Evolutionary conservation across 306 rosid genomes (phyloP).

Genomic region (Erythrophleum fordii): DNA sequence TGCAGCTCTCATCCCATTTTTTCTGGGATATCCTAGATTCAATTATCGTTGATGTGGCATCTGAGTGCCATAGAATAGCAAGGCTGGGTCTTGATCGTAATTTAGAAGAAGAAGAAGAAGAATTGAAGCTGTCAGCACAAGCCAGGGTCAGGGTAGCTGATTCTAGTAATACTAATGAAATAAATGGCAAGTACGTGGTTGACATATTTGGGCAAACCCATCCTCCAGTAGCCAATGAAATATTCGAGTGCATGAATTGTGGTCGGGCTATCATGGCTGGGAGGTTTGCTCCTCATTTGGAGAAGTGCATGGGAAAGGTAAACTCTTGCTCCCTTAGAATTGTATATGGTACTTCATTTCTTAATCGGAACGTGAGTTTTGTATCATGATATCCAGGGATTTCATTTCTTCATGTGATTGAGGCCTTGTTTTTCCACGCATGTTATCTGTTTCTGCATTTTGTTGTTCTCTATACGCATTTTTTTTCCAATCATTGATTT

Average conservation of each 20-base stretch:
- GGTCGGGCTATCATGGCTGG: conserved; percentile 85
- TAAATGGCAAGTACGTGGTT: conserved; percentile 83
- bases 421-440: background rate
- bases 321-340: conserved; percentile 20
- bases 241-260: conserved; percentile 94
- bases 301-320: conserved; percentile 99
- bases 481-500: background rate
- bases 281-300: conserved; percentile 97
- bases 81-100: conserved; percentile 89
- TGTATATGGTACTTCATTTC: background rate
- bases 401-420: background rate
- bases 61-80: conserved; percentile 93
- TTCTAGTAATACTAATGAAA: conserved; percentile 77
- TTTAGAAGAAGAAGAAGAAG: conserved; percentile 96
- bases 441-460: conserved; percentile 2
- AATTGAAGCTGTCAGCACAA: conserved; percentile 82
- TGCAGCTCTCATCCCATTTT: conserved; percentile 80
- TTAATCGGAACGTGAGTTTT: background rate
- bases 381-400: background rate
- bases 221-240: conserved; percentile 84
- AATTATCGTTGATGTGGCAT: conserved; percentile 89
- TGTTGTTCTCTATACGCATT: background rate
- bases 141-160: conserved; percentile 91
- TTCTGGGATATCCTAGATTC: conserved; percentile 90
- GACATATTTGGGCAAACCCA: conserved; percentile 95